Evolutionary conservation across 352 stramenopile genomes (phyloP), one percentile per base, ranked within the genome.

Genomic region (Phytophthora foliorum): DNA sequence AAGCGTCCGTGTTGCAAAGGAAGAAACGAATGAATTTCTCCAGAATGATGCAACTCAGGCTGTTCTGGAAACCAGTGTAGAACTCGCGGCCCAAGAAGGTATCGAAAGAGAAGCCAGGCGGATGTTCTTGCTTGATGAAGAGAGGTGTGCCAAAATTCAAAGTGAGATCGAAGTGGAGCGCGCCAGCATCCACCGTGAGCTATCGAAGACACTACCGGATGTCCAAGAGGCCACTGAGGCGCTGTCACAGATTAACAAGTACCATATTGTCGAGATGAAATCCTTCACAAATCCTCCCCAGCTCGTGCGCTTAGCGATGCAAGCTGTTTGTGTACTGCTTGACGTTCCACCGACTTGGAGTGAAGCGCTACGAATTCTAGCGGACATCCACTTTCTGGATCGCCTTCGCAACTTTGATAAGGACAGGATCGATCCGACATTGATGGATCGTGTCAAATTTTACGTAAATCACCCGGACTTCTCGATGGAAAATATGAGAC

Each of bases 211-310:
- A 4, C 74, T 93, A 1, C 85, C 85, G 0, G 81, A 93, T 8
- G 62, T 93, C 0, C 53, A 77, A 9, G 74, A 80, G 31, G 85
- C 85, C 1, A 93, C 78, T 0, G 77, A 84, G 31, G 82, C 85
- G 39, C 65, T 93, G 1, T 78, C 80, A 11, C 82, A 90, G 48
- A 93, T 93, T 63, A 90, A 90, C 70, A 93, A 92, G 57, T 74
- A 89, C 48, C 83, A 92, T 46, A 93, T 93, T 53, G 88, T 85
- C 13, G 85, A 93, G 58, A 88, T 93, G 80, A 91, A 91, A 58
- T 91, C 82, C 19, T 91, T 93, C 53, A 88, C 81, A 21, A 88
- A 86, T 11, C 85, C 85, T 0, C 85, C 85, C 0, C 83, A 93
- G 44, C 70, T 91, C 4, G 85, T 93, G 27, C 81, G 85, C 1